Evolutionary conservation across 371 early-diverging fungal species (phyloP).

Genomic region (Mortierella sp.): DNA sequence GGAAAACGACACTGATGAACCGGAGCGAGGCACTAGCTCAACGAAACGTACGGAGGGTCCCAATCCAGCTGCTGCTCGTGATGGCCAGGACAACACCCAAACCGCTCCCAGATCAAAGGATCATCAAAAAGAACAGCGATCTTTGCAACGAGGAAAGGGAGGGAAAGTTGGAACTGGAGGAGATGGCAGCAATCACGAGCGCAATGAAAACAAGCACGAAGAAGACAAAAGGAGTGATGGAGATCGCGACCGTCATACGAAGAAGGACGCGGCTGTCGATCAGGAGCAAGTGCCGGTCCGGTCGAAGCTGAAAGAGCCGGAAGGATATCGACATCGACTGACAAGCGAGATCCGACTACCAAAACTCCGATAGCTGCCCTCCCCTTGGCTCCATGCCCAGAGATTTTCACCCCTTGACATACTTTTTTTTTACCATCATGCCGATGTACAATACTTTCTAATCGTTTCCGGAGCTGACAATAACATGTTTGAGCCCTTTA

Average conservation of each 20-base stretch:
- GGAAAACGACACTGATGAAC: background rate
- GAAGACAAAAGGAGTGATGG: background rate
- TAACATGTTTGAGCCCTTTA: conserved; percentile 1
- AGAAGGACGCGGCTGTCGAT: too few relatives aligned
- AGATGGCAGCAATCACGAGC: background rate
- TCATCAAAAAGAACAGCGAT: background rate
- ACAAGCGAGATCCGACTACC: conserved; percentile 11
- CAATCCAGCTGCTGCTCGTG: background rate
- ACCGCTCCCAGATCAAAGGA: conserved; percentile 6
- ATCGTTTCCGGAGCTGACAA: too few relatives aligned
- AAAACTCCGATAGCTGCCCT: conserved; percentile 1
- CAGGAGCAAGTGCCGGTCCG: too few relatives aligned
- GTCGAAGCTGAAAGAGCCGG: conserved; percentile 2
- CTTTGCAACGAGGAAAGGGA: too few relatives aligned
- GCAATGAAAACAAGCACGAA: background rate
- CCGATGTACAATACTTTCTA: background rate
- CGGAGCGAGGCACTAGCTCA: background rate
- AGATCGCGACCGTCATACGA: background rate
- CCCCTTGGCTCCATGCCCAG: background rate
- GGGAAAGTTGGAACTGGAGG: too few relatives aligned
- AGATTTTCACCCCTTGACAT: background rate
- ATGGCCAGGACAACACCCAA: conserved; percentile 8
- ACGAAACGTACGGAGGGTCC: background rate
- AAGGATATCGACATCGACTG: conserved; percentile 11
- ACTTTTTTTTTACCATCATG: background rate